Base-by-base conservation (phyloP, 306 rosid species). In the Pterocarpus macrocarpus region DNA sequence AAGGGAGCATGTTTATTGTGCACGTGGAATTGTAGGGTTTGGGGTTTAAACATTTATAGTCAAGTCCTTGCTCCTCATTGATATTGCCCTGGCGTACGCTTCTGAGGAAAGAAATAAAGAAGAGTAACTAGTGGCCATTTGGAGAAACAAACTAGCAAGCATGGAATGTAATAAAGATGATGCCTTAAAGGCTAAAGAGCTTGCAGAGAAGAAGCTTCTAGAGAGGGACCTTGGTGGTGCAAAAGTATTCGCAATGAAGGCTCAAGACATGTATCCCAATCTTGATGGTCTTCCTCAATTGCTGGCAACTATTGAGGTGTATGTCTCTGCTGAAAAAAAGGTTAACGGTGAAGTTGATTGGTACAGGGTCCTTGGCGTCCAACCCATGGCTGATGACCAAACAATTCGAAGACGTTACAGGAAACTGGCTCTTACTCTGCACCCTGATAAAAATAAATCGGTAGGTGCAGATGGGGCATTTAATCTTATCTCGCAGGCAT, bases 401-500 rank as follows among this genome's bases (percentile, higher is more conserved):
- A 89, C 90, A 55, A 88, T 93, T 75, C 90, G 92, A 64, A 90
- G 75, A 62, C 80, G 69, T 12, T 95, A 84, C 66, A 85, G 85
- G 84, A 88, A 82, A 73, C 75, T 91, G 76, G 94, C 93, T 69
- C 86, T 88, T 41, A 11, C 41, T 67, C 84, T 92, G 73, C 97
- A 93, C 74, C 99, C 97, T 5, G 97, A 91, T 50, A 90, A 85
- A 86, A 95, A 95, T 79, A 91, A 90, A 81, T 90, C 99, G 2
- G 83, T 83, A 6, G 99, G 97, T 34, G 97, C 95, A 1, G 90
- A 85, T 14, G 94, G 87, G 55, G 99, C 99, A 49, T 95, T 93
- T 87, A 84, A 73, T 76, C 86, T 92, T 69, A 30, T 95, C 43
- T 62, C 88, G 10, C 88, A 89, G 80, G 99, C 97, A 58, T 92